Base-by-base conservation (phyloP, 1,284 basidiomycete genomes). In the Cutaneotrichosporon sp. region DNA sequence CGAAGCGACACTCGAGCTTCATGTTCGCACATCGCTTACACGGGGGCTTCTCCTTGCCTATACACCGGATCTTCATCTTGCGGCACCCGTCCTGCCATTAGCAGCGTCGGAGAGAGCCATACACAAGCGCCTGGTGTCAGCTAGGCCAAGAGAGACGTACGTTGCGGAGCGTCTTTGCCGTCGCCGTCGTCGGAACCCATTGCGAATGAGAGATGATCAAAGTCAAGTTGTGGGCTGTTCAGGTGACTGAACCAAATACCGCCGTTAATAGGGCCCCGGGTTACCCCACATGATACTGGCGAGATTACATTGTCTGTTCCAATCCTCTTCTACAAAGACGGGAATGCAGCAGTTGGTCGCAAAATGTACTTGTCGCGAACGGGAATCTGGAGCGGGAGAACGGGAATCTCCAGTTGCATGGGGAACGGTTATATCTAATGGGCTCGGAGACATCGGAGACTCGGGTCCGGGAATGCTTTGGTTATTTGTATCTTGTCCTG, bases 11-110 rank as follows among this genome's bases (percentile, higher is more conserved):
- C 18, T 58, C 52, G 13, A 71, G 59, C 36, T 63, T 63, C 67
- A 71, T 67, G 22, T 56, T 51, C 30, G 61, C 21, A 51, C 70
- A 71, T 5, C 70, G 62, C 60, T 68, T 65, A 57, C 70, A 71
- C 0, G 70, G 70, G n/a, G 70, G 70, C 56, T 67, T 64, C 31
- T 71, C 70, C 61, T 71, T 71, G 36, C 65, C 70, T 38, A 68
- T 63, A 52, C 70, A 71, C 26, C 58, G 46, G 51, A 71, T 69
- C 65, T 71, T 71, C 70, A 69, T 69, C 16, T 63, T 64, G 26
- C 70, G 58, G 38, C 70, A 71, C n/a, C 62, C 68, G 46, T 69
- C 67, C 70, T 71, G 42, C 4, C 7, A 56, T 61, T 36, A 63
- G 61, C 51, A 18, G 11, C 38, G 16, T 2, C 9, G 30, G 11